Evolutionary conservation across 768 basidiomycete genomes (phyloP).

Genomic region (Suillus cothurnatus): DNA sequence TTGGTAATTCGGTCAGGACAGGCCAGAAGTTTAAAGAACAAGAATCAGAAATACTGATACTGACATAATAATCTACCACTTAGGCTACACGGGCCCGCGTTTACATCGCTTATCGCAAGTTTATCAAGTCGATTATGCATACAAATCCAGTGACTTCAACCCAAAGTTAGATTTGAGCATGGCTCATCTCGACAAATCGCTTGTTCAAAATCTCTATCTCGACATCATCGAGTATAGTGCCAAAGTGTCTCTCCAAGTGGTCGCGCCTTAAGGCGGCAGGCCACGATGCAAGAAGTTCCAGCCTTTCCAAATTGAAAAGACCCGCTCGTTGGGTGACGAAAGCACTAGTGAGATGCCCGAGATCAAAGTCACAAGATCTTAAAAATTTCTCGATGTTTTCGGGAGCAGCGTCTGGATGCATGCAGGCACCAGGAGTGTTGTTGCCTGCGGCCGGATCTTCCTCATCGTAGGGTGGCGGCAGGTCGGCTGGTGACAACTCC

Average conservation of each 20-base stretch:
- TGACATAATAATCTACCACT: neutral
- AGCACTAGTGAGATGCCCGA: neutral
- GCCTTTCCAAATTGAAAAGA: slow-evolving; percentile 1
- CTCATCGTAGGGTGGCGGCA: neutral
- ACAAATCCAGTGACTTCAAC: neutral
- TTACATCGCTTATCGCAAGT: neutral
- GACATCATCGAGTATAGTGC: neutral
- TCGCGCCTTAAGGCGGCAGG: neutral
- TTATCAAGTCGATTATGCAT: neutral
- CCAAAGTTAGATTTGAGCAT: neutral
- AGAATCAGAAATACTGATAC: no score
- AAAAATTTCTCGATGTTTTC: neutral
- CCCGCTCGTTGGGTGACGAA: slow-evolving; percentile 2
- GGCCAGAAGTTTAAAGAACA: no score
- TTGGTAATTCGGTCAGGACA: neutral
- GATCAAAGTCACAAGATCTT: slow-evolving; percentile 1
- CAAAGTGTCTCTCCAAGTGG: neutral
- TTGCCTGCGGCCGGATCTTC: neutral
- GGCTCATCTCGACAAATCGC: neutral
- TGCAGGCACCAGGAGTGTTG: neutral
- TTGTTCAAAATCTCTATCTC: slow-evolving; percentile 1
- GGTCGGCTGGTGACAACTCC: neutral
- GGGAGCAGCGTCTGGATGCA: slow-evolving; percentile 3
- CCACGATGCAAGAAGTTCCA: neutral
- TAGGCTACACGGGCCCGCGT: neutral